phyloP scores from a whole-genome alignment of 2,329 filamentous ascomycete genomes.

The Monosporascus sp. region DNA sequence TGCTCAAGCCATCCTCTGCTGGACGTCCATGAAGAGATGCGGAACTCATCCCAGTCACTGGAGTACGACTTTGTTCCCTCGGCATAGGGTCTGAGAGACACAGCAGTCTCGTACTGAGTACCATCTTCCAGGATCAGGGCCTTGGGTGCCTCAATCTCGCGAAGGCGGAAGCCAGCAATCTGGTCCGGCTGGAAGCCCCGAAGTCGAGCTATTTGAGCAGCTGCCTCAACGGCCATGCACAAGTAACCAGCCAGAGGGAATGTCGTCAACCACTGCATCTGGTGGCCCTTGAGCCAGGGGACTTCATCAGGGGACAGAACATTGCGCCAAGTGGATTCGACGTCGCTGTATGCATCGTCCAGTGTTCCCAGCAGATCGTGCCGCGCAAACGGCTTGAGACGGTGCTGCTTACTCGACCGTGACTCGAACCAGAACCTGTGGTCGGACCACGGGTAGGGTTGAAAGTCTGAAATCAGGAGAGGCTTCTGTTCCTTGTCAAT shows the following conservation, averaged over 20 bases:
- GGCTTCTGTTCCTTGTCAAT: background rate
- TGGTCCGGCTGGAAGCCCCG: conserved; percentile 29
- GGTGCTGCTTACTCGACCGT: conserved; percentile 35
- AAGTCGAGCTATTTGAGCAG: conserved; percentile 27
- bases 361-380: conserved; percentile 43
- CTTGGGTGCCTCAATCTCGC: conserved; percentile 39
- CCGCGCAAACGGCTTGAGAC: conserved; percentile 31
- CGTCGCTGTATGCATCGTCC: conserved; percentile 36
- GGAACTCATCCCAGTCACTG: conserved; percentile 50
- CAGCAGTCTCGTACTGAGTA: conserved; percentile 43
- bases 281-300: conserved; percentile 54
- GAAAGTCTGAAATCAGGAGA: no score
- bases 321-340: conserved; percentile 45
- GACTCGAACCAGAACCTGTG: conserved; percentile 26
- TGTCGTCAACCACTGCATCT: conserved; percentile 49
- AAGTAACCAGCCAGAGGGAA: conserved; percentile 51
- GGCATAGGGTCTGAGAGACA: conserved; percentile 36
- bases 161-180: conserved; percentile 32
- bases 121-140: conserved; percentile 43
- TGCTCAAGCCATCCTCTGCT: conserved; percentile 53
- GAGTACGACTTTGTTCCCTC: conserved; percentile 36
- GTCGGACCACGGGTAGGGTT: no score
- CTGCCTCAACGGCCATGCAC: conserved; percentile 46
- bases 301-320: conserved; percentile 41
- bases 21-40: conserved; percentile 47